Conservation (phyloP, 345 rosid genomes). For the Populus simonii region DNA sequence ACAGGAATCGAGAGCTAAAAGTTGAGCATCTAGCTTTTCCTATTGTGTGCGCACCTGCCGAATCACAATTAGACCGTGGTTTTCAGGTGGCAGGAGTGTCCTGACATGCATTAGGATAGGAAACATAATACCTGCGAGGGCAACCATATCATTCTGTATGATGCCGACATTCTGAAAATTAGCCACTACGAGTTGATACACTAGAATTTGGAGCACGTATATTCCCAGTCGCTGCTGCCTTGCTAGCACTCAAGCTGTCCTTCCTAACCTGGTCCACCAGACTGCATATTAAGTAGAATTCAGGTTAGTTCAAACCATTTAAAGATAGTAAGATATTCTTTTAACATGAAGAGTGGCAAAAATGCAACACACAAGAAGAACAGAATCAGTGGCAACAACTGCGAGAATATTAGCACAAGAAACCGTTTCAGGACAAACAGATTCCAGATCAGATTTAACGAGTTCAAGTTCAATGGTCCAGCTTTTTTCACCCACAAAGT, state of each 20-base stretch:
- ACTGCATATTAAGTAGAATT: conserved; percentile 31
- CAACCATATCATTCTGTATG: conserved; percentile 60
- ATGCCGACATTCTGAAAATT: conserved; percentile 74
- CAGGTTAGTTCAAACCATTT: not conserved
- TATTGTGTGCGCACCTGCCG: conserved; percentile 70
- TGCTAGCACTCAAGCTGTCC: conserved; percentile 65
- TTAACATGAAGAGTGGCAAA: not conserved
- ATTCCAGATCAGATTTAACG: conserved; percentile 64
- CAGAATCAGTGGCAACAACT: conserved; percentile 70
- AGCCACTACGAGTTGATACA: conserved; percentile 43
- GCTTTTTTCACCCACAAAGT: conserved; percentile 70
- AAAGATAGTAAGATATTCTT: not conserved
- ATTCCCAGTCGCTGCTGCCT: conserved; percentile 51
- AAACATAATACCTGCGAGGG: conserved; percentile 52
- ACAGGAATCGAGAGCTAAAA: conserved; percentile 52
- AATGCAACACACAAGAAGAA: conserved; percentile 47
- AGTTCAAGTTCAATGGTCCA: conserved; percentile 77
- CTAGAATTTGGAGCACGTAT: conserved; percentile 79
- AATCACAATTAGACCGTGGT: not conserved
- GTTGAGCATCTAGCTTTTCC: conserved; percentile 80
- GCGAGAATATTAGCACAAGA: conserved; percentile 94
- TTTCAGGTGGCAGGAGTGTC: not conserved
- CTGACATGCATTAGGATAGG: not conserved
- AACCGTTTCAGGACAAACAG: conserved; percentile 68
- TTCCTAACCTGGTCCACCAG: conserved; percentile 88